A percentile compares a stretch with the other conserved stretches of the same genome.
Conservation (phyloP, 2,329 filamentous ascomycete species). For the Myriangium duriaei region DNA sequence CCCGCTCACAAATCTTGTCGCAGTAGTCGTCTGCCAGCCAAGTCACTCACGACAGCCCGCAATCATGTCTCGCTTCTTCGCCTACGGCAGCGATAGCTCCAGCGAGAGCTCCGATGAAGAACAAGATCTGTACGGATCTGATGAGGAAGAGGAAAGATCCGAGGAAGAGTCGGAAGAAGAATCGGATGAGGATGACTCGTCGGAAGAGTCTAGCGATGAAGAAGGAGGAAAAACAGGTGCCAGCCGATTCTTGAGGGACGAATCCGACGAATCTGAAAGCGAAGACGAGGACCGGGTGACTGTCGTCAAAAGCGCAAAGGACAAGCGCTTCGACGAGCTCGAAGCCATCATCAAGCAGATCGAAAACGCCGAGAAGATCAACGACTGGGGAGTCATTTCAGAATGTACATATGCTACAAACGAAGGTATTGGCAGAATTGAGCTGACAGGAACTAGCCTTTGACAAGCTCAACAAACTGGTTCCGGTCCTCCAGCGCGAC, state of each 20-base stretch:
- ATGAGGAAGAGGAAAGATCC: constrained; percentile 51
- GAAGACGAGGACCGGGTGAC: constrained; percentile 78
- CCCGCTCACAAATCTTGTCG: not conserved
- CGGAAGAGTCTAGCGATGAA: constrained; percentile 29
- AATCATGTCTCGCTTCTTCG: constrained; percentile 95
- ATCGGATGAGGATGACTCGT: constrained; percentile 24
- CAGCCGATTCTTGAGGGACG: constrained; percentile 68
- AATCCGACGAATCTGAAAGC: constrained; percentile 62
- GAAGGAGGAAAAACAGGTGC: constrained; percentile 57
- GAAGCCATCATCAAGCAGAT: constrained; percentile 82
- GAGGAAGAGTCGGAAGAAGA: constrained; percentile 40
- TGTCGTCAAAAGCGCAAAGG: constrained; percentile 92
- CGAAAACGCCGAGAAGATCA: constrained; percentile 94
- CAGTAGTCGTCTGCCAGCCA: not conserved
- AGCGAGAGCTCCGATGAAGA: constrained; percentile 89
- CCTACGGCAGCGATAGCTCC: constrained; percentile 89
- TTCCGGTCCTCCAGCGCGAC: constrained; percentile 34
- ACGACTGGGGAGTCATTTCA: constrained; percentile 82
- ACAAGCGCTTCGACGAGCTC: constrained; percentile 90
- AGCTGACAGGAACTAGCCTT: constrained; percentile 23
- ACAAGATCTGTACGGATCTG: constrained; percentile 81
- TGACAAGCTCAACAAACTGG: constrained; percentile 49
- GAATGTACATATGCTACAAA: no score
- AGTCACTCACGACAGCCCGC: constrained; percentile 11
- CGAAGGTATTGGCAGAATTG: no score